Percentiles rank a stretch among this genome's conserved stretches.
Conservation (phyloP, 257 asterid species). For the Solanum paucissectum region DNA sequence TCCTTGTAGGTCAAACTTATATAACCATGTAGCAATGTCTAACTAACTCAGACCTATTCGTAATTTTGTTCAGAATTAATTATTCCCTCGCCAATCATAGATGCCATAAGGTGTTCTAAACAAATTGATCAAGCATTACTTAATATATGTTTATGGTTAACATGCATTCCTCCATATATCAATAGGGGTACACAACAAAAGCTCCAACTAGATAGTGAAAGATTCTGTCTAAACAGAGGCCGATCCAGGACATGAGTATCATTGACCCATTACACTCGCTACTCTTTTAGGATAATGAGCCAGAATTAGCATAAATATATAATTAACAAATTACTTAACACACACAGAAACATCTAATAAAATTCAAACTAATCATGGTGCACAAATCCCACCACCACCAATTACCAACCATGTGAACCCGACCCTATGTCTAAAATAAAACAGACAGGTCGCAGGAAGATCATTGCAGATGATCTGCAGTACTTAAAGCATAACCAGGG, state of each 20-base stretch:
- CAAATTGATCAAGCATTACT: background rate
- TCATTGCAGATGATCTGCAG: background rate
- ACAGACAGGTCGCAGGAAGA: background rate
- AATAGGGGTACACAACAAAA: background rate
- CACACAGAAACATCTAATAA: background rate
- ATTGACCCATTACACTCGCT: background rate
- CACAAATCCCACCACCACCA: background rate
- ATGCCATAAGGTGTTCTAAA: background rate
- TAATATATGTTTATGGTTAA: background rate
- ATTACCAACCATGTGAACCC: background rate
- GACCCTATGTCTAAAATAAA: background rate
- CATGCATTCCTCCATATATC: background rate
- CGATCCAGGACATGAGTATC: background rate
- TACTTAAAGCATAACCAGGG: background rate
- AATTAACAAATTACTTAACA: background rate
- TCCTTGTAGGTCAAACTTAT: background rate
- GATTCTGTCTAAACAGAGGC: background rate
- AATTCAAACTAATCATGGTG: background rate
- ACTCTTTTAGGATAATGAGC: background rate
- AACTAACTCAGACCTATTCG: background rate
- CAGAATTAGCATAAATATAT: background rate
- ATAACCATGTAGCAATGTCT: background rate
- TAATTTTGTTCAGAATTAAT: background rate
- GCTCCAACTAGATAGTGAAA: background rate
- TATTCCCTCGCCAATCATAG: background rate